Conservation (phyloP, 352 stramenopile species). For the Pythium utonaiense region DNA sequence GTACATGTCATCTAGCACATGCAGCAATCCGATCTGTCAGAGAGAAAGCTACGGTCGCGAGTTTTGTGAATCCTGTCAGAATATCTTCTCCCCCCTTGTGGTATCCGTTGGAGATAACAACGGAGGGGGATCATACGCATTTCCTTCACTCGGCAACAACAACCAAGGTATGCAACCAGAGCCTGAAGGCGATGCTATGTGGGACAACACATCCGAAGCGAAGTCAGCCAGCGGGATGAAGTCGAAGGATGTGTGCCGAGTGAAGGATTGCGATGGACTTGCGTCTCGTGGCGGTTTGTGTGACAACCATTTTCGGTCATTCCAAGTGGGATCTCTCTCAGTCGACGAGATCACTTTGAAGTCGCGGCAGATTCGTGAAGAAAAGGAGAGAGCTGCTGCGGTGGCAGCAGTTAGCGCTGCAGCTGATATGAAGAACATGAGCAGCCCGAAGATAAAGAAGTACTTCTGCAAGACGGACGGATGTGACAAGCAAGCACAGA, state of each 20-base stretch:
- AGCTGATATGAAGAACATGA: slow-evolving; percentile 22
- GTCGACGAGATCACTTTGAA: slow-evolving; percentile 58
- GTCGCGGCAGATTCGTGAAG: slow-evolving; percentile 28
- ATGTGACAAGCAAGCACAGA: slow-evolving; percentile 64
- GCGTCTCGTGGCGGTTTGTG: slow-evolving; percentile 40
- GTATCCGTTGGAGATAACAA: slow-evolving; percentile 36
- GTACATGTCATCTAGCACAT: slow-evolving; percentile 25
- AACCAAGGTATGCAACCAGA: slow-evolving; percentile 19
- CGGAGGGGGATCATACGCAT: slow-evolving; percentile 21
- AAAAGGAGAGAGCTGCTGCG: slow-evolving; percentile 15
- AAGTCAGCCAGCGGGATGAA: slow-evolving; percentile 11
- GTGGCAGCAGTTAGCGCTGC: slow-evolving; percentile 15
- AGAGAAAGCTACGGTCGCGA: slow-evolving; percentile 49
- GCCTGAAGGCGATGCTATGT: slow-evolving; percentile 24
- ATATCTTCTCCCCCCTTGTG: slow-evolving; percentile 50
- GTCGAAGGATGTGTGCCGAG: slow-evolving; percentile 33
- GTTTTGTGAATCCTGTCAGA: slow-evolving; percentile 60
- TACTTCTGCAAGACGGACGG: slow-evolving; percentile 65
- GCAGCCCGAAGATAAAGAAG: slow-evolving; percentile 37
- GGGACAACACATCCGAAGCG: slow-evolving; percentile 12
- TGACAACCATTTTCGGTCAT: slow-evolving; percentile 40
- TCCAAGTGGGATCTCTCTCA: slow-evolving; percentile 46
- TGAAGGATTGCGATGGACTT: slow-evolving; percentile 30
- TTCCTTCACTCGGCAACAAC: slow-evolving; percentile 10
- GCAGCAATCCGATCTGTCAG: slow-evolving; percentile 57